A percentile compares a stretch with the other conserved stretches of the same genome.
Evolutionary conservation across 2,329 filamentous ascomycete species (phyloP).

Genomic region (Endoconidiophora polonica): DNA sequence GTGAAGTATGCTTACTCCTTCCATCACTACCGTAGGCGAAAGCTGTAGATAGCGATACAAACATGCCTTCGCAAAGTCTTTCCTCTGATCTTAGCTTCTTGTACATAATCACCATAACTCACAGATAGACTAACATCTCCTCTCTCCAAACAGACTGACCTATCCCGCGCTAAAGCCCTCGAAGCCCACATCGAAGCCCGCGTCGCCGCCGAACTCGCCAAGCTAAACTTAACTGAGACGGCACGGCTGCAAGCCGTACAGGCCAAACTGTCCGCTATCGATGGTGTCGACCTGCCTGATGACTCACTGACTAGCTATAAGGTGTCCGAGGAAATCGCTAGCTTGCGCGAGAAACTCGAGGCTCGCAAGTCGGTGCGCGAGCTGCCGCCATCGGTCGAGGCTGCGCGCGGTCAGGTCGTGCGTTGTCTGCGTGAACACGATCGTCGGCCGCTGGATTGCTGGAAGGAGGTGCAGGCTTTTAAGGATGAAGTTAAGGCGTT

Average conservation of each 20-base stretch:
- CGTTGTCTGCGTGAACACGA: conserved; percentile 72
- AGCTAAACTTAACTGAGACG: conserved; percentile 54
- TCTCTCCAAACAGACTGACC: conserved; percentile 51
- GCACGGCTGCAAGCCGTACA: conserved; percentile 52
- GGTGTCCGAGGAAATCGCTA: conserved; percentile 43
- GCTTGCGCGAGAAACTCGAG: conserved; percentile 42
- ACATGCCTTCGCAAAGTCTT: too few species aligned
- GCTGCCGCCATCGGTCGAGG: conserved; percentile 54
- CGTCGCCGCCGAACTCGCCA: conserved; percentile 70
- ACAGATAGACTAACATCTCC: background rate
- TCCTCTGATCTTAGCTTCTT: background rate
- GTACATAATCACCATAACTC: background rate
- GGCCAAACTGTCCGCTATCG: conserved; percentile 47
- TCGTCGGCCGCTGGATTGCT: conserved; percentile 80
- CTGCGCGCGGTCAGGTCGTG: conserved; percentile 59
- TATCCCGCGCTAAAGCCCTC: conserved; percentile 63
- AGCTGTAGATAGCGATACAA: too few species aligned
- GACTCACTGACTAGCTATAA: conserved; percentile 23
- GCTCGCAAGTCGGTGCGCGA: conserved; percentile 47
- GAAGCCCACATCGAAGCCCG: conserved; percentile 82
- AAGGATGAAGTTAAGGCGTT: conserved; percentile 75
- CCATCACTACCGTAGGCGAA: background rate
- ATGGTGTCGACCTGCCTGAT: conserved; percentile 27
- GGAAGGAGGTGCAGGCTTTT: conserved; percentile 80
- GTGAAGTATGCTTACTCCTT: conserved; percentile 47